phyloP scores from a whole-genome alignment of 306 rosid species.

The Senna siamea region DNA sequence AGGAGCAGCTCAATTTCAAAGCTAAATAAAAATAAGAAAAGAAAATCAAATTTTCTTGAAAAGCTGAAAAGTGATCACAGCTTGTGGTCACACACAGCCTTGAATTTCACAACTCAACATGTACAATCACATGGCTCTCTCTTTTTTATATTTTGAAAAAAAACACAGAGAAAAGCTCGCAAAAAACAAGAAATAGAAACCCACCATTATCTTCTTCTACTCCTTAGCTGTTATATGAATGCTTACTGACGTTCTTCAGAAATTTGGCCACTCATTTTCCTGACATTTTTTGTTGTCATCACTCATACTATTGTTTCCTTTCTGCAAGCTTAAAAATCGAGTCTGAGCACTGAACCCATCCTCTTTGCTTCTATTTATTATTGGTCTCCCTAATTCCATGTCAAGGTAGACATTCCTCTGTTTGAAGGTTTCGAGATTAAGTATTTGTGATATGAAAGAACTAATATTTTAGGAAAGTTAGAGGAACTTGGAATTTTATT shows the following conservation, averaged over 20 bases:
- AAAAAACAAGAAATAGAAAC: conserved; percentile 48
- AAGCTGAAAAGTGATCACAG: conserved; percentile 47
- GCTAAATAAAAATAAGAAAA: background rate
- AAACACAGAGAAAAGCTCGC: conserved; percentile 31
- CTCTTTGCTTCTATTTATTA: conserved; percentile 23
- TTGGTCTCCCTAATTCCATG: conserved; percentile 15
- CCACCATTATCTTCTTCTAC: conserved; percentile 36
- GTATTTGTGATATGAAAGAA: background rate
- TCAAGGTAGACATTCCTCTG: conserved; percentile 37
- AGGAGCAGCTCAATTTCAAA: conserved; percentile 47
- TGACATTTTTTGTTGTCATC: conserved; percentile 8
- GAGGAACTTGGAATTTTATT: too few species aligned
- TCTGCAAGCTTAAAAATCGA: background rate
- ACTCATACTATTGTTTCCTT: background rate
- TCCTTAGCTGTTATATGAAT: conserved; percentile 35
- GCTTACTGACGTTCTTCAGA: conserved; percentile 49
- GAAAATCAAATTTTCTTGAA: background rate
- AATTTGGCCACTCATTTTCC: conserved; percentile 38
- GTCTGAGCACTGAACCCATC: conserved; percentile 29
- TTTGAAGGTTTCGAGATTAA: conserved; percentile 40
- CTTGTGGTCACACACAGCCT: conserved; percentile 39
- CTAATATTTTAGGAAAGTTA: background rate
- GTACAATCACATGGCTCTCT: conserved; percentile 60
- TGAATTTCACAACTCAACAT: conserved; percentile 52
- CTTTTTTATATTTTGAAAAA: conserved; percentile 10